These are phyloP conservation scores for Talaromyces borbonicus DNA, from an alignment of 495 filamentous ascomycete genomes.

Conservation along the genomic window DNA sequence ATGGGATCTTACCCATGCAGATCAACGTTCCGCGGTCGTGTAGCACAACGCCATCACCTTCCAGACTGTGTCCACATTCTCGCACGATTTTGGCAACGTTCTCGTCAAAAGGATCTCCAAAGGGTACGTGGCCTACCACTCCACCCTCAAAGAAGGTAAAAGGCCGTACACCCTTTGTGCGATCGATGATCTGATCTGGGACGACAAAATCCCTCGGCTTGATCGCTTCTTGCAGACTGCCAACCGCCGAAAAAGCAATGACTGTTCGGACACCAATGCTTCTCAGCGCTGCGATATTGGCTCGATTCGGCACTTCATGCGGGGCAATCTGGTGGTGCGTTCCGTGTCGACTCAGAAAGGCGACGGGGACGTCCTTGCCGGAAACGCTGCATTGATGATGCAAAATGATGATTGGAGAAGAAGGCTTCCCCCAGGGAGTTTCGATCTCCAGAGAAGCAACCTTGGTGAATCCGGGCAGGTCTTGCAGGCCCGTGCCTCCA, in stretches of 20 bases:
- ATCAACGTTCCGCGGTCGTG: slow-evolving; percentile 73
- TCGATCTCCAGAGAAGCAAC: slow-evolving; percentile 59
- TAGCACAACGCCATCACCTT: slow-evolving; percentile 66
- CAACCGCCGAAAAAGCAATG: slow-evolving; percentile 93
- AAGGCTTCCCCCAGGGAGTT: slow-evolving; percentile 90
- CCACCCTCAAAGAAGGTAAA: slow-evolving; percentile 96
- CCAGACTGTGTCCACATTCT: slow-evolving; percentile 61
- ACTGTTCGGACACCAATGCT: slow-evolving; percentile 78
- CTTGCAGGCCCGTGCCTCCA: slow-evolving; percentile 81
- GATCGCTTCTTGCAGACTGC: slow-evolving; percentile 83
- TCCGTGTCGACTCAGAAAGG: slow-evolving; percentile 92
- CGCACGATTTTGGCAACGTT: slow-evolving; percentile 59
- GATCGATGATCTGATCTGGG: slow-evolving; percentile 93
- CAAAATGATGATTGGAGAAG: slow-evolving; percentile 83
- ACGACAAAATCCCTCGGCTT: slow-evolving; percentile 93
- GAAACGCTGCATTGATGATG: slow-evolving; percentile 59
- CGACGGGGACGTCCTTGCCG: slow-evolving; percentile 56
- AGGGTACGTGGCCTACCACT: slow-evolving; percentile 87
- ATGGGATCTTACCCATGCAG: slow-evolving; percentile 67
- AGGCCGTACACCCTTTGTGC: slow-evolving; percentile 85
- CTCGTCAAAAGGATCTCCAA: slow-evolving; percentile 89
- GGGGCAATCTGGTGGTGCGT: slow-evolving; percentile 79
- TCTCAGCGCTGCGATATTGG: slow-evolving; percentile 92
- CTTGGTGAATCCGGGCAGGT: slow-evolving; percentile 65
- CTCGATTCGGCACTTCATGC: slow-evolving; percentile 81